phyloP scores from a whole-genome alignment of 306 rosid genomes.

The Cucurbita pepo region DNA sequence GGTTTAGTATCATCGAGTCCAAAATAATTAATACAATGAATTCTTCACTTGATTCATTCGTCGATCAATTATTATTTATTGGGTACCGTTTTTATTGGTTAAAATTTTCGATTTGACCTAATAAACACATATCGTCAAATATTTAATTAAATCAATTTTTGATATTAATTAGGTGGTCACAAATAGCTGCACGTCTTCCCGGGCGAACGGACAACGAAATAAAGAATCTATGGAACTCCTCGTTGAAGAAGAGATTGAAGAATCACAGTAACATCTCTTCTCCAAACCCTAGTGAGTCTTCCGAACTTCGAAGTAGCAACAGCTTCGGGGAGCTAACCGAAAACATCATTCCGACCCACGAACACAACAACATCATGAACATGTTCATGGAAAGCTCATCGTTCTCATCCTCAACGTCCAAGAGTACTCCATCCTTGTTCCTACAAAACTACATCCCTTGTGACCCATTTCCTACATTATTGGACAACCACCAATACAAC shows the following conservation, averaged over 20 bases:
- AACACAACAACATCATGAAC: too few species aligned
- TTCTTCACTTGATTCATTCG: background rate
- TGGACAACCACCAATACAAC: background rate
- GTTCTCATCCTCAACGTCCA: too few species aligned
- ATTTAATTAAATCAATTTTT: too few species aligned
- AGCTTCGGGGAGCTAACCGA: slow-evolving; percentile 1
- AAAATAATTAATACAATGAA: background rate
- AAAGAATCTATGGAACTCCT: slow-evolving; percentile 91
- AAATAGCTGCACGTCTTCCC: slow-evolving; percentile 86
- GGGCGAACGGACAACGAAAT: slow-evolving; percentile 94
- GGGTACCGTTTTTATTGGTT: background rate
- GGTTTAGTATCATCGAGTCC: background rate
- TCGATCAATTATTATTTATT: background rate
- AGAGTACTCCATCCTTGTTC: too few species aligned
- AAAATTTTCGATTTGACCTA: background rate
- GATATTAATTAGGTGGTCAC: slow-evolving; percentile 58
- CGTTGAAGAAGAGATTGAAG: slow-evolving; percentile 48
- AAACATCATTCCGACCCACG: too few species aligned
- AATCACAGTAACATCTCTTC: slow-evolving; percentile 9
- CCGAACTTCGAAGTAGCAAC: slow-evolving; percentile 10
- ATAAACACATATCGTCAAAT: background rate
- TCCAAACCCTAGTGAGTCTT: slow-evolving; percentile 33
- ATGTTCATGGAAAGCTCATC: too few species aligned
- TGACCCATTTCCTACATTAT: background rate
- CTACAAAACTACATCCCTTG: too few species aligned